Base-by-base conservation (phyloP, 306 rosid genomes). In the Corylus avellana region DNA sequence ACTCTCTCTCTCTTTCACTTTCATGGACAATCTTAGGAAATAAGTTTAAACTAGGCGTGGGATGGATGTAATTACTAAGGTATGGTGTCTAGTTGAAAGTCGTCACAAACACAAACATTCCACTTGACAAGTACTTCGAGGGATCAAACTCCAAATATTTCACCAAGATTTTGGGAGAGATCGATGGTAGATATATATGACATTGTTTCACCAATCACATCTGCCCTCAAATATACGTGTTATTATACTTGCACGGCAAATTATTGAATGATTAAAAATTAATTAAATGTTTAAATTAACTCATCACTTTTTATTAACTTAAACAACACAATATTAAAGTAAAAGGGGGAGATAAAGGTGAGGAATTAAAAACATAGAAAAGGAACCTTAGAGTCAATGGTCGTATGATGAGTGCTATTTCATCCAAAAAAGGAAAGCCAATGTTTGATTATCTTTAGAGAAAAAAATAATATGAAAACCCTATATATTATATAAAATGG, bases 51-150 rank as follows among this genome's bases (percentile, higher is more conserved):
- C 76, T 32, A 71, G 72, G 83, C 20, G 56, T 77, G 47, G 70
- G 57, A 72, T 72, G 39, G 78, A 72, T 77, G 61, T 74, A 76
- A 84, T 32, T 32, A 32, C 35, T 79, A 82, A 80, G 92, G 84
- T 84, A 77, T 67, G 59, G 73, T 82, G 95, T 89, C 92, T 74
- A 77, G 78, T 77, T 88, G 58, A 76, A 68, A 5, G 49, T 70
- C 35, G 80, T 27, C 89, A 84, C 76, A 48, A 75, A 10, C 81
- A 79, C 77, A 12, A 48, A 58, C 7, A 54, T 73, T 55, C 27
- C 55, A 70, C 72, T 47, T 35, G 72, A 4, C 4, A 53, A 59
- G 35, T 61, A 59, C 9, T 61, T 61, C 46, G 79, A 80, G 77
- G 50, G 12, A 76, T 75, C 69, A 67, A 57, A 75, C 25, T 37